Base-by-base conservation (phyloP, 176 grass and related monocot species). In the Zizania latifolia region DNA sequence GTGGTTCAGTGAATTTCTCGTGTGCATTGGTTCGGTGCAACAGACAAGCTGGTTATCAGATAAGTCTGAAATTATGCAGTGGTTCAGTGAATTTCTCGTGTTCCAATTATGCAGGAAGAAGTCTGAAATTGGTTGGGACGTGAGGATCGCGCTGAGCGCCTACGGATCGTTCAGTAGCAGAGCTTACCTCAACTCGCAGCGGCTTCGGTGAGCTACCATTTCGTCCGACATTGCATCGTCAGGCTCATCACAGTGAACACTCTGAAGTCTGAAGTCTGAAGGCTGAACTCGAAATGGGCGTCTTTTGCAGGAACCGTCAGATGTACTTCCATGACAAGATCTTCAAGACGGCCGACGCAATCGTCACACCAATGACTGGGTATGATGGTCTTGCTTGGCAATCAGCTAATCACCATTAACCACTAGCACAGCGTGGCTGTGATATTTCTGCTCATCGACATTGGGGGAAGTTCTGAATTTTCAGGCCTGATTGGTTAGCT, bases 241-340 rank as follows among this genome's bases (percentile, higher is more conserved):
- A 65, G 7, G 0, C 0, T 2, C 28, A 10, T 1, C 0, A 10
- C 12, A 53, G 32, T 68, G 24, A n/a, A 16, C 17, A 36, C 0
- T 26, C 31, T 45, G 39, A 28, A n/a, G n/a, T n/a, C n/a, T n/a
- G n/a, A n/a, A n/a, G n/a, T n/a, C n/a, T n/a, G n/a, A 45, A 24
- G 63, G 9, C 2, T 2, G 31, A 23, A 21, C 46, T 51, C 19
- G 19, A 51, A 2, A 51, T n/a, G 46, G 19, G 22, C 33, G 43
- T 27, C 62, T 15, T 16, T 27, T 62, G 37, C 82, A 97, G 93
- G 79, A 79, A 77, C 24, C 86, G 94, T 31, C 94, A 97, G 84
- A 93, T 87, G 70, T 73, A 86, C 57, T 97, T 97, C 81, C 94
- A 97, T 58, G 55, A 87, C 6, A 83, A 86, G 75, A 93, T 93